Base-by-base conservation (phyloP, 345 rosid genomes). In the Brassica nigra region DNA sequence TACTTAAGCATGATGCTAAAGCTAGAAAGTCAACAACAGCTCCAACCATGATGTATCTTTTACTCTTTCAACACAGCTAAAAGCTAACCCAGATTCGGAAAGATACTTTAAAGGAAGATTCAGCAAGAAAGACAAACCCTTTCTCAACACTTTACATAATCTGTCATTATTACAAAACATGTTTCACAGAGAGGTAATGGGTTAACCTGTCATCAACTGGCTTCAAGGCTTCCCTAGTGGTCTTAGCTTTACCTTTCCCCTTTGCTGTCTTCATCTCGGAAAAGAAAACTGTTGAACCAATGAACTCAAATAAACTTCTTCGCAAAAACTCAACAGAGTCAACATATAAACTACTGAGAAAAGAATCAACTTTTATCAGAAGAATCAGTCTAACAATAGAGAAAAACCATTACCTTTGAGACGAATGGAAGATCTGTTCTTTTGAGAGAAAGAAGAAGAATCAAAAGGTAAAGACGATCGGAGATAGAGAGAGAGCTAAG, bases 171-270 rank as follows among this genome's bases (percentile, higher is more conserved):
- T 49, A n/a, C 57, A n/a, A 2, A 49, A 49, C 57, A 49, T 14
- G 37, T 76, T 39, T 12, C 57, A n/a, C 6, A 71, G 57, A 18
- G 18, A 16, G 57, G 57, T 49, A 49, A 49, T 14, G 16, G 57
- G 82, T 84, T 4, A 6, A 91, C 96, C 88, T 81, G 81, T 89
- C 90, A 74, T 85, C 90, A 30, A 44, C 85, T 31, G 91, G 91
- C 84, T 85, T 90, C 88, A 87, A 42, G 68, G 86, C 81, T 79
- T 83, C 91, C 76, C 77, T 83, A 15, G 89, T 77, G 58, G 59
- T 81, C 86, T 74, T 88, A 3, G 64, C 85, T 30, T 87, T 80
- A 75, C 82, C 89, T 76, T 88, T 91, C 59, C 90, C 90, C 80
- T 84, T 89, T 71, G 84, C 74, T 36, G 86, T 81, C 79, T 80